Conservation (phyloP, 441 rosid species). For the Corymbia citriodora region DNA sequence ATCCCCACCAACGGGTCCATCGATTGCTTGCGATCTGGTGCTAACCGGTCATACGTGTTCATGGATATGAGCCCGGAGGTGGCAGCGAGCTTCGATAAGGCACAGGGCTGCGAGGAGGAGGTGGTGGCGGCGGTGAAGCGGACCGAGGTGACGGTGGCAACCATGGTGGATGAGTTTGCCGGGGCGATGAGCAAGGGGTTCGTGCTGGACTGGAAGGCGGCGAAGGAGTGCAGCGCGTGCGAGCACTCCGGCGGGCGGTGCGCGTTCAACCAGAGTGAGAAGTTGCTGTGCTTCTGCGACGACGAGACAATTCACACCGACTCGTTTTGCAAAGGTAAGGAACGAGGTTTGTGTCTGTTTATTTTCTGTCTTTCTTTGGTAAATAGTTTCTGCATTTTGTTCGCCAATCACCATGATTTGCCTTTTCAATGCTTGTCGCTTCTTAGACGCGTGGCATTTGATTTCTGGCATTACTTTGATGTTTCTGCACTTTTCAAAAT, state of each 20-base stretch:
- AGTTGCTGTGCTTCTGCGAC: neutral
- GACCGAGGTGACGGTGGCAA: fast-evolving
- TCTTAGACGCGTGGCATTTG: too few relatives aligned
- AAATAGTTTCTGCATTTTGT: too few relatives aligned
- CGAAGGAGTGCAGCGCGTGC: neutral
- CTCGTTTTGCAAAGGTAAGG: neutral
- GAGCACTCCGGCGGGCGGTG: neutral
- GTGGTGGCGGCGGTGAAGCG: neutral
- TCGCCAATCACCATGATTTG: too few relatives aligned
- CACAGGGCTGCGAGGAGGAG: fast-evolving
- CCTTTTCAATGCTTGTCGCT: too few relatives aligned
- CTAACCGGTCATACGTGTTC: fast-evolving
- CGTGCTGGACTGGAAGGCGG: neutral
- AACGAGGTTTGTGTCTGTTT: neutral
- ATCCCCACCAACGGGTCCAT: too few relatives aligned
- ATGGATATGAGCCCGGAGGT: fast-evolving
- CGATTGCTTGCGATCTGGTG: neutral
- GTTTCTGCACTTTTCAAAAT: too few relatives aligned
- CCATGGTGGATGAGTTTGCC: neutral
- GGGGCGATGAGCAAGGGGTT: neutral
- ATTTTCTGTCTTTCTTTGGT: neutral
- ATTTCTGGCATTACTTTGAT: too few relatives aligned
- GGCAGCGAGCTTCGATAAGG: fast-evolving
- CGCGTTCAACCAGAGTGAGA: fast-evolving
- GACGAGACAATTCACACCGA: fast-evolving